A percentile compares a stretch with the other conserved stretches of the same genome.
Evolutionary conservation across 2,329 filamentous ascomycete genomes (phyloP).

Genomic region (Raffaelea albimanens): DNA sequence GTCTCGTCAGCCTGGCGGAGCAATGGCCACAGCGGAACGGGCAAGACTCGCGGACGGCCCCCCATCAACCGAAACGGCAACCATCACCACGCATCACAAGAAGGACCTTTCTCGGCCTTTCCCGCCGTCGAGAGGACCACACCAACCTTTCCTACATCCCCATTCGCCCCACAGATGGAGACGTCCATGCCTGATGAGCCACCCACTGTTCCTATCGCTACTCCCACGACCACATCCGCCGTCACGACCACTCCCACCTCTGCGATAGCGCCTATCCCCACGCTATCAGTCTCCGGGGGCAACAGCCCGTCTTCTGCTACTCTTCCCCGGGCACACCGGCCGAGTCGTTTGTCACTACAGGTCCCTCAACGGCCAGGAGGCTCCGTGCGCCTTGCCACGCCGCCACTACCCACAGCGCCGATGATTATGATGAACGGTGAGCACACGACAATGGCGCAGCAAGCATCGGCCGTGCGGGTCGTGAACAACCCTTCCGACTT

Average conservation of each 20-base stretch:
- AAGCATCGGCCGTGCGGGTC: too few species aligned
- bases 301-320: neutral
- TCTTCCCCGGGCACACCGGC: conserved; percentile 17
- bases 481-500: neutral
- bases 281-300: neutral
- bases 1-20: conserved; percentile 87
- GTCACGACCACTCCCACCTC: too few species aligned
- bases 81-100: conserved; percentile 11
- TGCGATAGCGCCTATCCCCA: neutral
- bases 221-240: too few species aligned
- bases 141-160: neutral
- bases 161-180: neutral
- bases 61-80: conserved; percentile 56
- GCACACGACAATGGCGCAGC: too few species aligned
- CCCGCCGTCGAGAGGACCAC: conserved; percentile 38
- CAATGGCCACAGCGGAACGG: conserved; percentile 48
- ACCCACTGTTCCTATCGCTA: neutral
- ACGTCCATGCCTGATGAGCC: neutral
- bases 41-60: conserved; percentile 71
- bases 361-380: conserved; percentile 36
- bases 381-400: conserved; percentile 22
- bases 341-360: conserved; percentile 48
- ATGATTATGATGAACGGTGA: conserved; percentile 22
- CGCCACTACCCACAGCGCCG: conserved; percentile 9
- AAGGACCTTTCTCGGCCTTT: conserved; percentile 61